A percentile compares a stretch with the other conserved stretches of the same genome.
phyloP scores from a whole-genome alignment of 352 stramenopile genomes.

The Phytophthora chlamydospora region DNA sequence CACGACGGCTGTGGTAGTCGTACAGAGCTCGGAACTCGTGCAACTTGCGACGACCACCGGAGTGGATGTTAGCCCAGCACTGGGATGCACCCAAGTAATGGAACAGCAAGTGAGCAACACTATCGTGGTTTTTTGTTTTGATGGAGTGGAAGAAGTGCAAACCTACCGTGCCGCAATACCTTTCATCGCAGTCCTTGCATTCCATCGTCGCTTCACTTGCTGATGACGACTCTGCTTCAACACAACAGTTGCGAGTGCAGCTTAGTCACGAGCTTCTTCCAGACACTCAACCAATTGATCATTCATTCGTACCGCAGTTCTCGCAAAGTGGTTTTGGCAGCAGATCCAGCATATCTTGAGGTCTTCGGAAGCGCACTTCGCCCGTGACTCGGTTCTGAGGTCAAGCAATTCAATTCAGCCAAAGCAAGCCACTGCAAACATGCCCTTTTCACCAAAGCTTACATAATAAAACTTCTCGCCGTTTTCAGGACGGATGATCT shows the following conservation, averaged over 20 bases:
- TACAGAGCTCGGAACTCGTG: slow-evolving; percentile 92
- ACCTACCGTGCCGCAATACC: slow-evolving; percentile 84
- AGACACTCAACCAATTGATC: not conserved
- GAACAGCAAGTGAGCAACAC: slow-evolving; percentile 21
- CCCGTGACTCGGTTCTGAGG: slow-evolving; percentile 91
- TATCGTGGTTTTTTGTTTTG: not conserved
- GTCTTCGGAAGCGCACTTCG: slow-evolving; percentile 90
- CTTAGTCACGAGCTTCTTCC: no score
- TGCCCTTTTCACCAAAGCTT: slow-evolving; percentile 11
- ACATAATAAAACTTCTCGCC: slow-evolving; percentile 92
- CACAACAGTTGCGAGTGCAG: not conserved
- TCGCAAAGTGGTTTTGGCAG: slow-evolving; percentile 86
- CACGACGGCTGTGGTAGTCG: slow-evolving; percentile 90
- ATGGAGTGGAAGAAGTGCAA: slow-evolving; percentile 2
- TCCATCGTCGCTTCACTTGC: slow-evolving; percentile 73
- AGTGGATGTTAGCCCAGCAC: slow-evolving; percentile 90
- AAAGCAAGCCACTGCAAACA: no score
- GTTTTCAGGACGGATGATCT: slow-evolving; percentile 82
- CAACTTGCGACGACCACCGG: slow-evolving; percentile 70
- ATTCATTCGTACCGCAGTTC: slow-evolving; percentile 78
- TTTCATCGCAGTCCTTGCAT: slow-evolving; percentile 89
- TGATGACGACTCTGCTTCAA: slow-evolving; percentile 15
- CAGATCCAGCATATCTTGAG: slow-evolving; percentile 92
- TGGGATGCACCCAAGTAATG: slow-evolving; percentile 19
- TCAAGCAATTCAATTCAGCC: no score